Percentiles rank a stretch among this genome's conserved stretches.
Evolutionary conservation across 2,329 filamentous ascomycete species (phyloP).

Genomic region (Rhynchosporium graminicola): DNA sequence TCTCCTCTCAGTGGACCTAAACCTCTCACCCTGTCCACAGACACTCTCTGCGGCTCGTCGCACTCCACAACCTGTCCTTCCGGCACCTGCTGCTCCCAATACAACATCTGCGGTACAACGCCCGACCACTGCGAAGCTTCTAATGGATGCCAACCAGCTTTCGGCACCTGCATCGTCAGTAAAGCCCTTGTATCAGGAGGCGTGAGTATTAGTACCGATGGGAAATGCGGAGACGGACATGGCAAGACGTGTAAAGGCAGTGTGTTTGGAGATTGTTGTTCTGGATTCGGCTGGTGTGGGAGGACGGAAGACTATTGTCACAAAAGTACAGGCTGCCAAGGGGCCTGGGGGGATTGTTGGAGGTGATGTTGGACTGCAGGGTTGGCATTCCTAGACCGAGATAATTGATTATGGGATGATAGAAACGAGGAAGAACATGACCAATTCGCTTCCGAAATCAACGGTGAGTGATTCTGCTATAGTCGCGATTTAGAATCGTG

Average conservation of each 20-base stretch:
- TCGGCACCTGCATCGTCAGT: conserved; percentile 22
- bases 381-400: background rate
- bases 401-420: background rate
- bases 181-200: no score
- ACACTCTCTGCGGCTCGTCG: conserved; percentile 8
- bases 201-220: conserved; percentile 20
- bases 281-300: conserved; percentile 26
- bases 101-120: conserved; percentile 22
- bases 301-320: conserved; percentile 22
- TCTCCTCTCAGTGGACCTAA: conserved; percentile 15
- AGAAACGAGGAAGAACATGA: background rate
- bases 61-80: conserved; percentile 7
- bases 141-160: conserved; percentile 25
- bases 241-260: conserved; percentile 19
- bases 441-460: no score
- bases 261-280: conserved; percentile 28
- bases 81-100: conserved; percentile 23
- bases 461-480: no score
- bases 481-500: no score
- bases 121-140: conserved; percentile 22
- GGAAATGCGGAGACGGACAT: conserved; percentile 21
- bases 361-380: background rate
- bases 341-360: conserved; percentile 14
- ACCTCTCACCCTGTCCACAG: background rate
- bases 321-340: conserved; percentile 12